These are phyloP conservation scores for Blastobotrys terrestris DNA, from an alignment of 805 yeast species.

Conservation along the genomic window DNA sequence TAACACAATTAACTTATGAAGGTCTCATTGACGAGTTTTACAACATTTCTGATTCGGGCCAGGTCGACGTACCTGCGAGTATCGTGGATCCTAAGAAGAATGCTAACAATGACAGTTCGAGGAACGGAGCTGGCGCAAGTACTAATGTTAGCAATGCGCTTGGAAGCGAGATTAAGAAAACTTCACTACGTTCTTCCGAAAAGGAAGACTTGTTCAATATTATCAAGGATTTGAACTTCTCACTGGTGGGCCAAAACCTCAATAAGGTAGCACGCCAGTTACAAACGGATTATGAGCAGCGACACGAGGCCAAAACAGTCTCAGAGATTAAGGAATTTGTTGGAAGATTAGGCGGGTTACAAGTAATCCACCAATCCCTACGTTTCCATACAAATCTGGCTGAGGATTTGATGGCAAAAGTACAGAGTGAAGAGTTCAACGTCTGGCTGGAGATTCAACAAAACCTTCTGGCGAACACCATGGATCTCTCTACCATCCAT, in stretches of 20 bases:
- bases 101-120: constrained; percentile 1
- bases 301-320: constrained; percentile 51
- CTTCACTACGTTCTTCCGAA: constrained; percentile 7
- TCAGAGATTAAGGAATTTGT: constrained; percentile 69
- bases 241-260: constrained; percentile 66
- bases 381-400: constrained; percentile 71
- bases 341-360: constrained; percentile 58
- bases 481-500: constrained; percentile 36
- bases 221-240: constrained; percentile 66
- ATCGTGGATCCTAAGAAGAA: constrained; percentile 14
- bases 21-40: constrained; percentile 76
- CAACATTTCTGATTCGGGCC: constrained; percentile 36
- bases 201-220: constrained; percentile 37
- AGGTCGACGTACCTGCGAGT: constrained; percentile 28
- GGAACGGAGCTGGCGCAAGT: neutral
- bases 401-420: constrained; percentile 50
- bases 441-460: constrained; percentile 38
- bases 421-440: constrained; percentile 32
- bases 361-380: constrained; percentile 59
- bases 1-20: constrained; percentile 72
- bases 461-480: constrained; percentile 52
- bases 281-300: constrained; percentile 59
- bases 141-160: neutral
- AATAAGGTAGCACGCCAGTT: constrained; percentile 65
- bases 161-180: neutral